Percentiles rank a stretch among this genome's conserved stretches.
phyloP scores from a whole-genome alignment of 768 basidiomycete genomes.

The Lactarius hengduanensis region DNA sequence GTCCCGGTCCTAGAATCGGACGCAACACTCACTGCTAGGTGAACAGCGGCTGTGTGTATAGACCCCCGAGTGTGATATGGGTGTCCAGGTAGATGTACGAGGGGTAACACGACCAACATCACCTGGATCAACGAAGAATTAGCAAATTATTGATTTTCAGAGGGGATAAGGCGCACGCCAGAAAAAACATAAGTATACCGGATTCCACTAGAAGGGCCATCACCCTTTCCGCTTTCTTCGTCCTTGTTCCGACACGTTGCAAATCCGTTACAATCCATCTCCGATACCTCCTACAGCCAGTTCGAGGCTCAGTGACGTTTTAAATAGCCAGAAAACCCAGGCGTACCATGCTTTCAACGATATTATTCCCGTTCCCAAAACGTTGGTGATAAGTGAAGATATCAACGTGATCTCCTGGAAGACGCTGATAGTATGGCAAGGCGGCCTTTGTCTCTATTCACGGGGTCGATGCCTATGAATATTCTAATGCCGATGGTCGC shows the following conservation, averaged over 20 bases:
- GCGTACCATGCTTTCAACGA: conserved; percentile 5
- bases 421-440: background rate
- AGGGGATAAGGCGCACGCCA: background rate
- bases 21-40: too few species aligned
- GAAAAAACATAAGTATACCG: background rate
- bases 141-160: too few species aligned
- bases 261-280: background rate
- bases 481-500: background rate
- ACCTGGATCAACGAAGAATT: too few species aligned
- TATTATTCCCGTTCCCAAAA: background rate
- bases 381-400: background rate
- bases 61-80: too few species aligned
- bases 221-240: background rate
- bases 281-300: background rate
- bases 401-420: conserved; percentile 4
- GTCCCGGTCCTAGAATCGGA: too few species aligned
- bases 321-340: background rate
- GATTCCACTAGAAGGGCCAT: background rate
- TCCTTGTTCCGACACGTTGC: background rate
- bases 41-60: too few species aligned
- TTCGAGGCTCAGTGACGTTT: background rate
- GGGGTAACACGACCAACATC: too few species aligned
- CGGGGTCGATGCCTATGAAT: background rate
- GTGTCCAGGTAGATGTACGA: too few species aligned
- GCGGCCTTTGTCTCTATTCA: background rate